These are phyloP conservation scores for Mycena polygramma DNA, from an alignment of 768 basidiomycete species.

Conservation along the genomic window DNA sequence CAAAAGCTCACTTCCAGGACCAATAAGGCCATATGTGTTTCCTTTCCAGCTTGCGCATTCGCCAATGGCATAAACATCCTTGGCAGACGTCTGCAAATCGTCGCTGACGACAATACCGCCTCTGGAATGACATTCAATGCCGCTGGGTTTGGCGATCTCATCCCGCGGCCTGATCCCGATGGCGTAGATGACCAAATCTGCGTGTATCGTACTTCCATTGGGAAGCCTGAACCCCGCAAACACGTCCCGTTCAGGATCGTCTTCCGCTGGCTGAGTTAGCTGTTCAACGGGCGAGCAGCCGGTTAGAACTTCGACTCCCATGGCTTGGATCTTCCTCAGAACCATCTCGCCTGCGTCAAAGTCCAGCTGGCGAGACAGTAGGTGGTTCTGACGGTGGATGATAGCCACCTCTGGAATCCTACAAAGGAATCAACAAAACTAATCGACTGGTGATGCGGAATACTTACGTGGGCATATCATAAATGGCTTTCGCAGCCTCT, in stretches of 20 bases:
- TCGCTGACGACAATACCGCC: slow-evolving; percentile 75
- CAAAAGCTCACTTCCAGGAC: slow-evolving; percentile 65
- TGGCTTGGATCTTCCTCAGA: slow-evolving; percentile 66
- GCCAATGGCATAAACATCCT: slow-evolving; percentile 79
- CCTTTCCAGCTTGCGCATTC: slow-evolving; percentile 81
- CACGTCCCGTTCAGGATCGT: slow-evolving; percentile 42
- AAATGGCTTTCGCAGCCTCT: slow-evolving; percentile 80
- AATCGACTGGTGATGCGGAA: neutral
- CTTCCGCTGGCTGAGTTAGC: slow-evolving; percentile 42
- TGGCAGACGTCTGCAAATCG: slow-evolving; percentile 65
- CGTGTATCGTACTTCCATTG: slow-evolving; percentile 59
- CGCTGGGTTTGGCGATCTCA: slow-evolving; percentile 68
- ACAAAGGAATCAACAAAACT: slow-evolving; percentile 28
- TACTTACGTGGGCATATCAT: slow-evolving; percentile 62
- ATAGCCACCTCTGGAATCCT: slow-evolving; percentile 64
- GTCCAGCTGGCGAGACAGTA: slow-evolving; percentile 72
- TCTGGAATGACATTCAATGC: slow-evolving; percentile 61
- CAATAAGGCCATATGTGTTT: slow-evolving; percentile 81
- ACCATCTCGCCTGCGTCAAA: slow-evolving; percentile 72
- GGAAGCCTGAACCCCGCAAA: slow-evolving; percentile 65
- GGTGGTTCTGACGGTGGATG: slow-evolving; percentile 64
- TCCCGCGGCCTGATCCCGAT: slow-evolving; percentile 81
- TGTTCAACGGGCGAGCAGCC: slow-evolving; percentile 51
- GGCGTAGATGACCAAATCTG: slow-evolving; percentile 73
- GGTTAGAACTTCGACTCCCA: slow-evolving; percentile 71